Conservation (phyloP, 2,329 filamentous ascomycete species). For the Phialophora chinensis region DNA sequence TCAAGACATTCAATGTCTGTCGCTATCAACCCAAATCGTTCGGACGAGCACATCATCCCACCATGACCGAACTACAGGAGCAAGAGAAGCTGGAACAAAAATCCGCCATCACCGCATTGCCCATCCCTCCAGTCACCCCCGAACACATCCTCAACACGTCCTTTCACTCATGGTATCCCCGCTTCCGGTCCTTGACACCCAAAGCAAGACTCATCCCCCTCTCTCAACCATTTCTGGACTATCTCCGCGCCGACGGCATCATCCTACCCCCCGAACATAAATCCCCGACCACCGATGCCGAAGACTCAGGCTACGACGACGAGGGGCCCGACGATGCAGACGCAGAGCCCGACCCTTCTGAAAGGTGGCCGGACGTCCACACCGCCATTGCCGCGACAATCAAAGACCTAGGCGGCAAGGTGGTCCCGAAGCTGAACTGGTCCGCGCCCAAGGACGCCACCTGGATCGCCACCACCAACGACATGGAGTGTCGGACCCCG, state of each 20-base stretch:
- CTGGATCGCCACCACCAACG: constrained; percentile 88
- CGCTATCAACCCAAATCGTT: neutral
- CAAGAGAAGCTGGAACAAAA: neutral
- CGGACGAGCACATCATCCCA: neutral
- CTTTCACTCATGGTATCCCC: constrained; percentile 88
- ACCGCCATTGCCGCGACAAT: constrained; percentile 77
- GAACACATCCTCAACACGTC: constrained; percentile 93
- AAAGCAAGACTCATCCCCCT: constrained; percentile 86
- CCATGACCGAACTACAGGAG: neutral
- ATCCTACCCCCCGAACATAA: constrained; percentile 67
- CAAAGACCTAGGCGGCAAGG: constrained; percentile 78
- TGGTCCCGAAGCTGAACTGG: constrained; percentile 96
- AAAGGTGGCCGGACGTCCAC: constrained; percentile 73
- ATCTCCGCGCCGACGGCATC: constrained; percentile 91
- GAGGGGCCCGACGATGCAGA: constrained; percentile 56
- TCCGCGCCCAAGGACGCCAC: constrained; percentile 94
- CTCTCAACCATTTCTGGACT: constrained; percentile 75
- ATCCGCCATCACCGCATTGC: constrained; percentile 49
- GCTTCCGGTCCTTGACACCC: constrained; percentile 78
- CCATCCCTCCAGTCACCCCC: constrained; percentile 82
- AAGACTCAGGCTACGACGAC: constrained; percentile 60
- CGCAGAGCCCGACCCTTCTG: constrained; percentile 63
- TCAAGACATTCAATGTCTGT: neutral
- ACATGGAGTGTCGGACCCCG: constrained; percentile 83
- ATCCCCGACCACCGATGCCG: constrained; percentile 54